Percentiles rank a stretch among this genome's conserved stretches.
phyloP scores from a whole-genome alignment of 306 rosid genomes.

The Fragaria nilgerrensis region DNA sequence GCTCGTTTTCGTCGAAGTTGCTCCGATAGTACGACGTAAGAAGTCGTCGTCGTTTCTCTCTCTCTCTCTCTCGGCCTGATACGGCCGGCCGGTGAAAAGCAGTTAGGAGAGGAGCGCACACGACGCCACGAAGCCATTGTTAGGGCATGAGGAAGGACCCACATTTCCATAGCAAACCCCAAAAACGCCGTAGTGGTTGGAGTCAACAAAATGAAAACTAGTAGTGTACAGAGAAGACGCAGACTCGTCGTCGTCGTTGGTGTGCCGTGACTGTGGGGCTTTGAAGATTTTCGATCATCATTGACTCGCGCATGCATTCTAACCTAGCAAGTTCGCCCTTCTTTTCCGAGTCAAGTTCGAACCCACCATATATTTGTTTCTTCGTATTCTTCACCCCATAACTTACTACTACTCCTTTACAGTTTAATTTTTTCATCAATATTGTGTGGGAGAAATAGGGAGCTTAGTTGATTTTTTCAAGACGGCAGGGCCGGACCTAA shows the following conservation, averaged over 20 bases:
- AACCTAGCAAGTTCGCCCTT: neutral
- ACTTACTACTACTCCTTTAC: neutral
- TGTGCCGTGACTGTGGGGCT: constrained; percentile 41
- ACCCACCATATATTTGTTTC: constrained; percentile 10
- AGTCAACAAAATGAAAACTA: constrained; percentile 24
- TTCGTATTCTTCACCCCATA: neutral
- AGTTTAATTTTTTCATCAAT: neutral
- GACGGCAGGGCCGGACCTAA: neutral
- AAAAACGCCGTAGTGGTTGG: constrained; percentile 13
- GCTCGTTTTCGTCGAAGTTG: no score
- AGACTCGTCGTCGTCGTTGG: constrained; percentile 45
- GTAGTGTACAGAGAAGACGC: neutral
- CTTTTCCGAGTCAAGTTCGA: constrained; percentile 24
- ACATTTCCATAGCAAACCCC: neutral
- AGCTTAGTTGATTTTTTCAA: neutral
- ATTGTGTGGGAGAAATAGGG: neutral
- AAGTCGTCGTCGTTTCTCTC: no score
- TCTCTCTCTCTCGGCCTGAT: no score
- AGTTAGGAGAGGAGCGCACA: constrained; percentile 18
- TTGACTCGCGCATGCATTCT: constrained; percentile 15
- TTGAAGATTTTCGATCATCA: neutral
- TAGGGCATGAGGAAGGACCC: neutral
- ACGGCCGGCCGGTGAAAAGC: neutral
- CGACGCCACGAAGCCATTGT: neutral
- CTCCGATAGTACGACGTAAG: no score